Evolutionary conservation across 306 rosid species (phyloP).

Genomic region (Citrullus amarus): DNA sequence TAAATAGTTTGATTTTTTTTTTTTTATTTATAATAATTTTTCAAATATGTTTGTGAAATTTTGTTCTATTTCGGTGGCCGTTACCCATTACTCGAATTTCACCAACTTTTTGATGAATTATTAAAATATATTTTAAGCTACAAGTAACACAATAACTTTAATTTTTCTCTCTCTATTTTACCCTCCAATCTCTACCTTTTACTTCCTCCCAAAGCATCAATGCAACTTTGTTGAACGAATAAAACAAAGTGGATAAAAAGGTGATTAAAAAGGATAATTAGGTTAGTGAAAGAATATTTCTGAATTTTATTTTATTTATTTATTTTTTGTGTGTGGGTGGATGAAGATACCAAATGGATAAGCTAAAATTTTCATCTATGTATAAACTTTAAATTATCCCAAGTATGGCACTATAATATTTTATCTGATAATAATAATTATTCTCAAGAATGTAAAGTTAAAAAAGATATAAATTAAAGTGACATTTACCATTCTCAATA

Average conservation of each 20-base stretch:
- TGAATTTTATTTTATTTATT: not conserved
- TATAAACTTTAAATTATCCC: not conserved
- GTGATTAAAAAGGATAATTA: not conserved
- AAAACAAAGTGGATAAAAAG: not conserved
- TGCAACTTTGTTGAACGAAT: not conserved
- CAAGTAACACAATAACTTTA: too few species aligned
- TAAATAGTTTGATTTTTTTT: too few species aligned
- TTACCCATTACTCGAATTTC: too few species aligned
- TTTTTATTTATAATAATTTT: too few species aligned
- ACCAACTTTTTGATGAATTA: too few species aligned
- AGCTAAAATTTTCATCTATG: not conserved
- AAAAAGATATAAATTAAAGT: not conserved
- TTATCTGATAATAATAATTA: not conserved
- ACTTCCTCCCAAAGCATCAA: not conserved
- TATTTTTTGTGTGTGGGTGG: not conserved
- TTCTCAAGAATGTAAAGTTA: not conserved
- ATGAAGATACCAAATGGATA: not conserved
- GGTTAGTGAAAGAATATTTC: not conserved
- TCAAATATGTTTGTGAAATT: too few species aligned
- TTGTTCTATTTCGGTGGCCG: too few species aligned
- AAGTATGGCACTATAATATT: not conserved
- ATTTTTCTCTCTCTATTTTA: not conserved
- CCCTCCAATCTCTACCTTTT: not conserved
- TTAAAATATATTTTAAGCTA: too few species aligned
- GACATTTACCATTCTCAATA: too few species aligned